phyloP scores from a whole-genome alignment of 176 grass and related monocot genomes.

The Poa annua region DNA sequence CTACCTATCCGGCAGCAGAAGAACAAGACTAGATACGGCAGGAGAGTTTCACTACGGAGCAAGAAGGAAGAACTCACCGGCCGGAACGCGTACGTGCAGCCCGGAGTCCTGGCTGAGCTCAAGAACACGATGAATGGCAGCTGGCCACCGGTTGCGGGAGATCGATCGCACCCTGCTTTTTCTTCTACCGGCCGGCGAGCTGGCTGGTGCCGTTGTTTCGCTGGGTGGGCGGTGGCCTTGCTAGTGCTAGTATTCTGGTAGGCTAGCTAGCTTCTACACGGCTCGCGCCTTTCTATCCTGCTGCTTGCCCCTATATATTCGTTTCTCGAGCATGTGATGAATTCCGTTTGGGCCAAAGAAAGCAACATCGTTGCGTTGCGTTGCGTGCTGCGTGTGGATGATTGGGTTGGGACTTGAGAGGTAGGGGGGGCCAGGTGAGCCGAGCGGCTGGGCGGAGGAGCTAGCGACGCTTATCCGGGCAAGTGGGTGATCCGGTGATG shows the following conservation, averaged over 20 bases:
- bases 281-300: slow-evolving; percentile 25
- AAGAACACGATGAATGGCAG: background rate
- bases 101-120: background rate
- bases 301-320: background rate
- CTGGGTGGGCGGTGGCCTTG: background rate
- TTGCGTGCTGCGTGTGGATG: slow-evolving; percentile 22
- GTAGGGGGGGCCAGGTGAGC: background rate
- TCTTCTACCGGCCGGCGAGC: background rate
- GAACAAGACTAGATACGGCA: background rate
- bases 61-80: slow-evolving; percentile 37
- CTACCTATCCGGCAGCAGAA: background rate
- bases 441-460: background rate
- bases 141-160: background rate
- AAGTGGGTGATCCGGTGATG: background rate
- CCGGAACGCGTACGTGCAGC: background rate
- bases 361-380: background rate
- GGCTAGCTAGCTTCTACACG: background rate
- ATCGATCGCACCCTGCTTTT: too few species aligned
- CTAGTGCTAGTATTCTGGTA: background rate
- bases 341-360: background rate
- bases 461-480: slow-evolving; percentile 36
- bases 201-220: slow-evolving; percentile 36
- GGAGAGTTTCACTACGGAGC: background rate
- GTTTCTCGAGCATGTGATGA: slow-evolving; percentile 22
- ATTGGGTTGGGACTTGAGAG: background rate